Base-by-base conservation (phyloP, 192 early-diverging fungal species). In the Spizellomyces sp. region DNA sequence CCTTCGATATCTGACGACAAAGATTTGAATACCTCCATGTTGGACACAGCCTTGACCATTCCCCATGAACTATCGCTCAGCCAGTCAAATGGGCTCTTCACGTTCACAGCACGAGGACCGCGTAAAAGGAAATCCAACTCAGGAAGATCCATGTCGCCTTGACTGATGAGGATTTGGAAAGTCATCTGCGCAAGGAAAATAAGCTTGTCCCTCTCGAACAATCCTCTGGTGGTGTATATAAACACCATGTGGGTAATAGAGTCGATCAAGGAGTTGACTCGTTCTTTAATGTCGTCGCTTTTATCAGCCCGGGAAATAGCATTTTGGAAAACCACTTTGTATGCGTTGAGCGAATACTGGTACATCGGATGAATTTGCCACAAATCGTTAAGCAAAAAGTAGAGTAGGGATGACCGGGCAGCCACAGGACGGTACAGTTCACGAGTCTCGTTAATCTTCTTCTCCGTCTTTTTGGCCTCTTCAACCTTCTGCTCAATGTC, bases 351-450 rank as follows among this genome's bases (percentile, higher is more conserved):
- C 8, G 87, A 89, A 78, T 86, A 89, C 77, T 89, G 87, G 64
- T 89, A 89, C 87, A 89, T 88, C 9, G 87, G 87, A 57, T 89
- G 86, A 66, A 89, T 89, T 70, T 89, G 83, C 83, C 86, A 89
- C 36, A 89, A 68, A 60, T 87, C 85, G 75, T 89, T 89, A 14
- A 89, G 75, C 64, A 89, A 71, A 76, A 89, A 89, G 66, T 89
- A 89, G 15, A 89, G 71, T 19, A 88, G 67, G 0, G 87, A 88
- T 4, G 87, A 87, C 17, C 87, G 74, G n/a, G 82, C 86, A 9
- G 87, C 87, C 5, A 89, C 87, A 5, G 87, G 87, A 45, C 87
- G 77, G 73, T 89, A 89, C 27, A 84, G 65, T 64, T 89, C 87
- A 78, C 87, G 81, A 17, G 86, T 88, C 58, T 88, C 87, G 73